These are phyloP conservation scores for Zancudomyces culisetae DNA, from an alignment of 371 early-diverging fungal genomes.

Conservation along the genomic window DNA sequence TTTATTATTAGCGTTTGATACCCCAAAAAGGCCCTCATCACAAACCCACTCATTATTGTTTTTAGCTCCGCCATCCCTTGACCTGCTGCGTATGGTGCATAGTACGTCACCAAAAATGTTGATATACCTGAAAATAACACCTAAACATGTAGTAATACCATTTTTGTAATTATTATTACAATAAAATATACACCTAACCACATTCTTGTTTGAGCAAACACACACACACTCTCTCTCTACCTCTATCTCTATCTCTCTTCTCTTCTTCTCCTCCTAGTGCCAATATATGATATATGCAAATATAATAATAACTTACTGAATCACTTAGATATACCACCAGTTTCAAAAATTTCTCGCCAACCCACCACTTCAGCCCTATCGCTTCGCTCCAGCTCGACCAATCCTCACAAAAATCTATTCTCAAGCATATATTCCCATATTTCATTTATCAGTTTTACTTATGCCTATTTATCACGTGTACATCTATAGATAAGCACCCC, in stretches of 20 bases:
- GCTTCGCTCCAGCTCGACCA: conserved; percentile 5
- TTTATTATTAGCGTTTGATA: conserved; percentile 50
- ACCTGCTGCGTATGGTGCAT: conserved; percentile 65
- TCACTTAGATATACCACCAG: conserved; percentile 1
- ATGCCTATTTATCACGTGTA: neutral
- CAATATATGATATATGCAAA: neutral
- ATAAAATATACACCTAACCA: neutral
- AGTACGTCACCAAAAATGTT: conserved; percentile 32
- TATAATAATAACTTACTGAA: conserved; percentile 1
- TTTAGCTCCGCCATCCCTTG: conserved; percentile 75
- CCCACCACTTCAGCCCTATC: conserved; percentile 2
- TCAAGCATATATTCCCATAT: too few species aligned
- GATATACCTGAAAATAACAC: conserved; percentile 18
- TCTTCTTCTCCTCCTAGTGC: neutral
- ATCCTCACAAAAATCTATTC: conserved; percentile 6
- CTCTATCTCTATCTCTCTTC: too few species aligned
- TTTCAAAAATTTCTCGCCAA: neutral
- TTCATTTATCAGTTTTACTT: neutral
- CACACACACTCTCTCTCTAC: neutral
- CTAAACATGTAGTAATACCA: conserved; percentile 14
- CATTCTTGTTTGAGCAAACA: neutral
- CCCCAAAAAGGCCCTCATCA: conserved; percentile 58
- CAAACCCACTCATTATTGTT: conserved; percentile 68
- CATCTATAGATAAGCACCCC: neutral
- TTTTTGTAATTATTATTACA: too few species aligned